Percentiles rank a stretch among this genome's conserved stretches.
Evolutionary conservation across 164 flowering plant species (phyloP).

Genomic region (Tinospora cordifolia): DNA sequence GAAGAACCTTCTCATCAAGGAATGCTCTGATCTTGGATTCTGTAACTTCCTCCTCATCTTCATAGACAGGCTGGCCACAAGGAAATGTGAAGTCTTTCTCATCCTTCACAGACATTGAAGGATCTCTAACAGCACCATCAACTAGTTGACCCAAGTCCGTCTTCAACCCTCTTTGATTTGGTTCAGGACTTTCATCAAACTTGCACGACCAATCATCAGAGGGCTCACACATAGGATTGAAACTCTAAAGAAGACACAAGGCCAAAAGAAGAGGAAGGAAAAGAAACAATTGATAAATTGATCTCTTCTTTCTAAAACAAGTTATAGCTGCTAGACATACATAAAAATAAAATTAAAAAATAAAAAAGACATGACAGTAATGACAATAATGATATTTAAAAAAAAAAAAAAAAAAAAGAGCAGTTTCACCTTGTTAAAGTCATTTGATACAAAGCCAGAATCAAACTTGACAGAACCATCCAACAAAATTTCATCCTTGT

Average conservation of each 20-base stretch:
- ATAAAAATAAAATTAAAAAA: too few relatives aligned
- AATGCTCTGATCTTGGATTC: conserved; percentile 64
- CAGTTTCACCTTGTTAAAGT: conserved; percentile 43
- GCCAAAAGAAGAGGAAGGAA: neutral
- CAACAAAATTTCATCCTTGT: conserved; percentile 33
- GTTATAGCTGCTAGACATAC: neutral
- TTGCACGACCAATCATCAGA: conserved; percentile 51
- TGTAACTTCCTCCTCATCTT: conserved; percentile 69
- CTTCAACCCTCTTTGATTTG: conserved; percentile 22
- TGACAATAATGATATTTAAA: too few relatives aligned
- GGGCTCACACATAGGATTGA: conserved; percentile 63
- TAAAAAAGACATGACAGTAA: too few relatives aligned
- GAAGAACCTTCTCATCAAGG: conserved; percentile 58
- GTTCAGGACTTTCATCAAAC: conserved; percentile 43
- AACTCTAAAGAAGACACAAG: conserved; percentile 36
- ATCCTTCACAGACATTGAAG: conserved; percentile 19
- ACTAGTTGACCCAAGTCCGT: conserved; percentile 18
- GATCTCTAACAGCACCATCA: conserved; percentile 17
- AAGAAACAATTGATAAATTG: neutral
- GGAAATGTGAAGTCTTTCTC: conserved; percentile 45
- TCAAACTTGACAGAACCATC: conserved; percentile 26
- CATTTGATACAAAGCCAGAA: conserved; percentile 25
- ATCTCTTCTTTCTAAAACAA: neutral
- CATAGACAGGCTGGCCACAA: conserved; percentile 30
- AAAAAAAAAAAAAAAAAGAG: neutral